Evolutionary conservation across 2,329 filamentous ascomycete species (phyloP).

Genomic region (Exophiala calicioides): DNA sequence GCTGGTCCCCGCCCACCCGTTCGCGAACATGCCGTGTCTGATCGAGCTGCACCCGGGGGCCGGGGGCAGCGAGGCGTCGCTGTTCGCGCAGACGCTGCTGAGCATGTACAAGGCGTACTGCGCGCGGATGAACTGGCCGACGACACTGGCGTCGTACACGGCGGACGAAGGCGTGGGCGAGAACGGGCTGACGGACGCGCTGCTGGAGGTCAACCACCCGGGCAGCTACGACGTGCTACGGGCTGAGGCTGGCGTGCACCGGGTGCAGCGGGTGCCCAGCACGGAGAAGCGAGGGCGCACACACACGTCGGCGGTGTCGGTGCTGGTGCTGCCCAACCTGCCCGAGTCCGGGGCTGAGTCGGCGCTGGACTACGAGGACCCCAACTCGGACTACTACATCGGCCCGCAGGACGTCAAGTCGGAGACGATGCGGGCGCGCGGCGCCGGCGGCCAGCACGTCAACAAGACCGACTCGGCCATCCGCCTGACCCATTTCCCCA

Average conservation of each 20-base stretch:
- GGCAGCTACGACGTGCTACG: constrained; percentile 81
- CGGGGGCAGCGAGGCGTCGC: constrained; percentile 84
- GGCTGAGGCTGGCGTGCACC: constrained; percentile 89
- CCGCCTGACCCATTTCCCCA: constrained; percentile 85
- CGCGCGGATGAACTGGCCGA: constrained; percentile 64
- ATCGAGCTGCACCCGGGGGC: constrained; percentile 90
- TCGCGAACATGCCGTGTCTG: constrained; percentile 84
- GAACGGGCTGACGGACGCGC: constrained; percentile 73
- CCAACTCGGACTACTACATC: constrained; percentile 88
- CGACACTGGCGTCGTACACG: constrained; percentile 77
- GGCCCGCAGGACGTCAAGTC: constrained; percentile 76
- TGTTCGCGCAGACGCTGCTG: constrained; percentile 84
- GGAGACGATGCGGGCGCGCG: constrained; percentile 89
- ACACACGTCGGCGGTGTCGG: constrained; percentile 88
- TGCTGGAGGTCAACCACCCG: constrained; percentile 75
- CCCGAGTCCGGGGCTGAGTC: constrained; percentile 55
- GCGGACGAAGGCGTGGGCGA: constrained; percentile 63
- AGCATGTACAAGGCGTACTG: constrained; percentile 89
- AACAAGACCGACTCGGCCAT: constrained; percentile 98
- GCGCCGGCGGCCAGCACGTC: constrained; percentile 94
- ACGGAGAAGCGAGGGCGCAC: constrained; percentile 90
- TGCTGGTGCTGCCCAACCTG: constrained; percentile 88
- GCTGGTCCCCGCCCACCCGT: constrained; percentile 84
- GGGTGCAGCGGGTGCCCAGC: constrained; percentile 87
- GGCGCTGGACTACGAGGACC: constrained; percentile 71